Evolutionary conservation across 768 basidiomycete genomes (phyloP).

Genomic region (Porpolomopsis calyptriformis): DNA sequence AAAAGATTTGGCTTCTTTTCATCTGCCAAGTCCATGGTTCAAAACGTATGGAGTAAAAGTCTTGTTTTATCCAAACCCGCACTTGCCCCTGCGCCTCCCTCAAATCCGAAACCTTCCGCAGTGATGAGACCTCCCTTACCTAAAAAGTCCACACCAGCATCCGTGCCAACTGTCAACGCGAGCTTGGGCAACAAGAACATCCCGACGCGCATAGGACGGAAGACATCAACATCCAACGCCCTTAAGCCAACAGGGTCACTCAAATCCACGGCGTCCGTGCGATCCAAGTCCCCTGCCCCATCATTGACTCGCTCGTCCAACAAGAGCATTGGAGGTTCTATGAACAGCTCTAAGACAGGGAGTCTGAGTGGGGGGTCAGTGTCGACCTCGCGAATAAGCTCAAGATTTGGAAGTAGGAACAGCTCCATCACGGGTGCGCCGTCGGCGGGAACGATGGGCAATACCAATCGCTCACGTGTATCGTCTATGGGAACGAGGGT

Average conservation of each 20-base stretch:
- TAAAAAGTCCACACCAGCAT: constrained; percentile 1
- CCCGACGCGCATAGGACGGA: neutral
- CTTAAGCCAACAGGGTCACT: constrained; percentile 6
- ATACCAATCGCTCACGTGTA: constrained; percentile 31
- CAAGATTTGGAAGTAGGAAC: constrained; percentile 12
- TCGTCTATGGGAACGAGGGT: constrained; percentile 12
- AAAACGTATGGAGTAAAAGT: constrained; percentile 62
- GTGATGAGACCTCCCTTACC: constrained; percentile 1
- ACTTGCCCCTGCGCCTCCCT: constrained; percentile 2
- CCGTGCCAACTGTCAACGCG: neutral
- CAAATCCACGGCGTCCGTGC: neutral
- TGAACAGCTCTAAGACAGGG: constrained; percentile 2
- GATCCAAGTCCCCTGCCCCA: constrained; percentile 16
- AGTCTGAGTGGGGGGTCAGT: constrained; percentile 9
- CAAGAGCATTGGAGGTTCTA: constrained; percentile 10
- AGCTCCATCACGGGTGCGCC: constrained; percentile 24
- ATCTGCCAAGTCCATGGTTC: constrained; percentile 60
- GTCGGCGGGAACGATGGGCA: constrained; percentile 34
- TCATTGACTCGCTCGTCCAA: constrained; percentile 12
- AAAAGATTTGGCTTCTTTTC: constrained; percentile 61
- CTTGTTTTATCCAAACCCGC: neutral
- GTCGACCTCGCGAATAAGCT: constrained; percentile 15
- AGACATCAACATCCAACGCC: neutral
- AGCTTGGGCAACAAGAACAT: neutral
- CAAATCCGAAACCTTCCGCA: constrained; percentile 12